Percentiles rank a stretch among this genome's conserved stretches.
These are phyloP conservation scores for Capronia coronata DNA, from an alignment of 2,329 filamentous ascomycete genomes.

Conservation along the genomic window DNA sequence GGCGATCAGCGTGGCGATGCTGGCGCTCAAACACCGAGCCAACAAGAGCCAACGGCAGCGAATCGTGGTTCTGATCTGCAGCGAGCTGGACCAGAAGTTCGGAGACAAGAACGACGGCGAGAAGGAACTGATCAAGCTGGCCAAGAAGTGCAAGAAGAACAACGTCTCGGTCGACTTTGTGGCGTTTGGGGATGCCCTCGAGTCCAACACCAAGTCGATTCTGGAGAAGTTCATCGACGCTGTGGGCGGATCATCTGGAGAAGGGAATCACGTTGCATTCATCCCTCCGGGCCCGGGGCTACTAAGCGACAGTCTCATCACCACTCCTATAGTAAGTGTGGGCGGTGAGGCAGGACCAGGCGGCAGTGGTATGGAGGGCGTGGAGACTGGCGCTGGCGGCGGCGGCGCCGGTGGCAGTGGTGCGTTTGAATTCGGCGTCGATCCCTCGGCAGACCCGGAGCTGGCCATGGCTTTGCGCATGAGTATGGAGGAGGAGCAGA, in stretches of 20 bases:
- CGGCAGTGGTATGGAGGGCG: conserved; percentile 54
- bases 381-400: conserved; percentile 42
- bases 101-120: conserved; percentile 62
- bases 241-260: conserved; percentile 68
- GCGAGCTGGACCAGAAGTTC: conserved; percentile 54
- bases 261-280: conserved; percentile 84
- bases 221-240: conserved; percentile 88
- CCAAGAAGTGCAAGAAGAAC: conserved; percentile 98
- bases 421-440: conserved; percentile 80
- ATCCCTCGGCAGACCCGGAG: conserved; percentile 87
- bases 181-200: conserved; percentile 78
- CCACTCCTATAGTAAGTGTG: conserved; percentile 67
- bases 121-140: conserved; percentile 78
- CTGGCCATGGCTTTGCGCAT: conserved; percentile 89
- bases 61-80: conserved; percentile 96
- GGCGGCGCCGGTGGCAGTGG: conserved; percentile 49
- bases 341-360: conserved; percentile 56
- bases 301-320: conserved; percentile 83
- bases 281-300: conserved; percentile 87
- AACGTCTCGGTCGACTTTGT: conserved; percentile 92
- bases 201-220: conserved; percentile 82
- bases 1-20: conserved; percentile 83
- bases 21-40: conserved; percentile 94
- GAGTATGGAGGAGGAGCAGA: conserved; percentile 98
- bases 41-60: conserved; percentile 96